These are phyloP conservation scores for Thymus mandschuricus DNA, from an alignment of 257 asterid genomes.

Conservation along the genomic window DNA sequence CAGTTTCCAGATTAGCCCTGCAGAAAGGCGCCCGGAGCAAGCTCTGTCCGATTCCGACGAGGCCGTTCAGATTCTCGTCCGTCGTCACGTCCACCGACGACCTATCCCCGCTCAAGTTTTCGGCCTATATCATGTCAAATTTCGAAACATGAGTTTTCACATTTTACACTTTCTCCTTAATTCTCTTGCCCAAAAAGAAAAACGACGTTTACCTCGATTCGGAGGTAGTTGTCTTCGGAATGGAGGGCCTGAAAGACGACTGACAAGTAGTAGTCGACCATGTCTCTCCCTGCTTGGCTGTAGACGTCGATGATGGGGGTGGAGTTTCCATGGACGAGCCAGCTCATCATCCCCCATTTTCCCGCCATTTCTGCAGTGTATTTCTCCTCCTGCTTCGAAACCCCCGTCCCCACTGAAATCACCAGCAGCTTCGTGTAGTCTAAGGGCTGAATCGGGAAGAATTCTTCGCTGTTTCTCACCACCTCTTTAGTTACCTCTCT, in stretches of 20 bases:
- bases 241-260: conserved; percentile 43
- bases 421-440: conserved; percentile 46
- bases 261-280: conserved; percentile 47
- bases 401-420: conserved; percentile 59
- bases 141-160: too few species aligned
- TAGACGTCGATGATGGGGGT: conserved; percentile 52
- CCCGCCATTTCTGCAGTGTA: conserved; percentile 50
- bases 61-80: conserved; percentile 45
- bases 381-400: conserved; percentile 39
- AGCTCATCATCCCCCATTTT: conserved; percentile 56
- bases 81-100: conserved; percentile 52
- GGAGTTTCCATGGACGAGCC: conserved; percentile 48
- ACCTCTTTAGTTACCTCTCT: conserved; percentile 48
- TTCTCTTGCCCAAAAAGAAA: too few species aligned
- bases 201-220: conserved; percentile 43
- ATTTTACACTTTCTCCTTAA: too few species aligned
- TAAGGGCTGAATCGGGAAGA: conserved; percentile 40
- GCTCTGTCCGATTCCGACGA: conserved; percentile 42
- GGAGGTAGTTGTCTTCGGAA: conserved; percentile 49
- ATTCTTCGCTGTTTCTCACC: conserved; percentile 34
- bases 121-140: conserved; percentile 38
- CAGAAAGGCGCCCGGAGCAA: conserved; percentile 42
- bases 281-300: conserved; percentile 45
- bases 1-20: conserved; percentile 48
- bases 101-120: conserved; percentile 39